phyloP scores from a whole-genome alignment of 192 early-diverging fungal genomes.

The Backusella westeae region DNA sequence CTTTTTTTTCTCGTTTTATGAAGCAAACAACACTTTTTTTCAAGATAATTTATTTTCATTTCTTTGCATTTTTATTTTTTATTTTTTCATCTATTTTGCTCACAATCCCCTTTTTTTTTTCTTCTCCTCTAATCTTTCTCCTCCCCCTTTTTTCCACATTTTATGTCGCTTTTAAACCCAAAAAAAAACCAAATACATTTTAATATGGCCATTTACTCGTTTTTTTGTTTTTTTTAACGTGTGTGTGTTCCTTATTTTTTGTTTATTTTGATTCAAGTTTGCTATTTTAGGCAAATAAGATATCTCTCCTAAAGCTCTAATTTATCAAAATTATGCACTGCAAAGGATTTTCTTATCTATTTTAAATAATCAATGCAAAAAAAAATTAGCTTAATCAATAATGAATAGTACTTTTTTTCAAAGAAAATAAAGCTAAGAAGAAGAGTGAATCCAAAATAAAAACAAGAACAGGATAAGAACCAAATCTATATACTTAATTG shows the following conservation, averaged over 20 bases:
- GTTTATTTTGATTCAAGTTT: neutral
- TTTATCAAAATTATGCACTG: neutral
- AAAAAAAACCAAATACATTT: neutral
- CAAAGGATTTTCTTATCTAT: neutral
- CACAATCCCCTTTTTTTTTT: neutral
- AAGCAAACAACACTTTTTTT: constrained; percentile 7
- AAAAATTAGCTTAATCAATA: neutral
- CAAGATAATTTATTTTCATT: neutral
- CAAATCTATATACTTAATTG: too few species aligned
- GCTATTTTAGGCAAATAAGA: neutral
- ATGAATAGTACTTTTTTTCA: too few species aligned
- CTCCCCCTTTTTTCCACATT: neutral
- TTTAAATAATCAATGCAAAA: neutral
- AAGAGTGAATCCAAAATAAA: too few species aligned
- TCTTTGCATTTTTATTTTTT: neutral
- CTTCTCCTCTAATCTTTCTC: neutral
- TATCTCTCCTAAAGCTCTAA: neutral
- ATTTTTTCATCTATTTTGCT: neutral
- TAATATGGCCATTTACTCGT: neutral
- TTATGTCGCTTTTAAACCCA: neutral
- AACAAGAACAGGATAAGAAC: too few species aligned
- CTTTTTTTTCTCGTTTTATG: constrained; percentile 9
- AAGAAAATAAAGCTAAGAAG: too few species aligned
- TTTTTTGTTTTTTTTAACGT: neutral
- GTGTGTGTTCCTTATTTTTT: neutral